A percentile compares a stretch with the other conserved stretches of the same genome.
phyloP scores from a whole-genome alignment of 768 basidiomycete species.

The Lactarius deliciosus region DNA sequence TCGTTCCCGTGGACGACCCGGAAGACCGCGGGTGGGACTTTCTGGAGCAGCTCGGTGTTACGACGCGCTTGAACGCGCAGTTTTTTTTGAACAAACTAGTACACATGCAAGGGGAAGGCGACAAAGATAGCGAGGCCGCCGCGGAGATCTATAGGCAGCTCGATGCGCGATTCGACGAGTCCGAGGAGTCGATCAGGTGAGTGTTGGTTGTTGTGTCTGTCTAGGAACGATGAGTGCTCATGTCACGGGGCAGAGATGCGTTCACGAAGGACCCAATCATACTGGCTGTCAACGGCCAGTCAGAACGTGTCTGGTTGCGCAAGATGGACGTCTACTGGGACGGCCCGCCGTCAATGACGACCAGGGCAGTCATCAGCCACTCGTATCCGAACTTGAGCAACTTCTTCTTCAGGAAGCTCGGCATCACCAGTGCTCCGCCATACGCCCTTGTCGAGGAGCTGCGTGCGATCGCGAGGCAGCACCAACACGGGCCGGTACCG shows the following conservation, averaged over 20 bases:
- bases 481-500: slow-evolving; percentile 11
- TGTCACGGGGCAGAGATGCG: slow-evolving; percentile 10
- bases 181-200: slow-evolving; percentile 29
- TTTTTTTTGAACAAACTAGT: slow-evolving; percentile 30
- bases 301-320: slow-evolving; percentile 22
- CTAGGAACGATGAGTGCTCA: neutral
- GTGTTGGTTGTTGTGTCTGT: neutral
- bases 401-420: slow-evolving; percentile 29
- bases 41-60: slow-evolving; percentile 29
- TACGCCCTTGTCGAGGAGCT: slow-evolving; percentile 31
- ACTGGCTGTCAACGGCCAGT: slow-evolving; percentile 11
- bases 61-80: slow-evolving; percentile 21
- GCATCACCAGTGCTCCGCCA: slow-evolving; percentile 20
- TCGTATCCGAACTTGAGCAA: slow-evolving; percentile 22
- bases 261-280: slow-evolving; percentile 27
- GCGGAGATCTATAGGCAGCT: slow-evolving; percentile 30
- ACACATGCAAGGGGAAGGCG: slow-evolving; percentile 20
- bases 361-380: slow-evolving; percentile 25
- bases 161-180: slow-evolving; percentile 32
- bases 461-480: slow-evolving; percentile 7
- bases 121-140: slow-evolving; percentile 14
- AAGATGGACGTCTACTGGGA: slow-evolving; percentile 29
- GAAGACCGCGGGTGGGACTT: slow-evolving; percentile 30
- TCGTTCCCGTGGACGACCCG: slow-evolving; percentile 30
- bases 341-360: slow-evolving; percentile 29